phyloP scores from a whole-genome alignment of 306 rosid genomes.

The Arachis stenosperma region DNA sequence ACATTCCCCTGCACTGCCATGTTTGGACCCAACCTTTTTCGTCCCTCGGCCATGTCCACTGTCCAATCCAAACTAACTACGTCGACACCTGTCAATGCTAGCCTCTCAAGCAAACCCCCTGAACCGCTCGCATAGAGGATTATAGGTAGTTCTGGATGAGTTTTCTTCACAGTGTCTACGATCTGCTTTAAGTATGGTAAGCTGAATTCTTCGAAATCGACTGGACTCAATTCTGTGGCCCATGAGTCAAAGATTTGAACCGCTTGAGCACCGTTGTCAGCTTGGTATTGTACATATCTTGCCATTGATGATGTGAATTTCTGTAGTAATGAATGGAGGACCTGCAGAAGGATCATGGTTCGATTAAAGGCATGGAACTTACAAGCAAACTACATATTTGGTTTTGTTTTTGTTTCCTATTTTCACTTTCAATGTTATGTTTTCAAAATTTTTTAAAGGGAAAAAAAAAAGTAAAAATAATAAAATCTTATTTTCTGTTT shows the following conservation, averaged over 20 bases:
- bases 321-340: slow-evolving; percentile 82
- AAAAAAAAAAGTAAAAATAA: too few relatives aligned
- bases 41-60: slow-evolving; percentile 95
- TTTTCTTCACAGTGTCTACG: slow-evolving; percentile 74
- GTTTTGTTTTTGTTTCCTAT: background rate
- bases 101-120: slow-evolving; percentile 92
- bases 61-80: slow-evolving; percentile 99
- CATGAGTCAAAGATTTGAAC: slow-evolving; percentile 94
- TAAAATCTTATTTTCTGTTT: too few relatives aligned
- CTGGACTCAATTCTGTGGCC: slow-evolving; percentile 89
- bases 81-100: slow-evolving; percentile 85
- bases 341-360: slow-evolving; percentile 48
- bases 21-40: slow-evolving; percentile 76
- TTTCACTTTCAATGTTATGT: background rate
- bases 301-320: slow-evolving; percentile 89
- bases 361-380: background rate
- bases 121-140: slow-evolving; percentile 98
- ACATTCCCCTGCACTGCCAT: slow-evolving; percentile 95
- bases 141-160: slow-evolving; percentile 85
- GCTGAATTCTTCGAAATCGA: slow-evolving; percentile 93
- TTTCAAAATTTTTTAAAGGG: too few relatives aligned
- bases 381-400: background rate
- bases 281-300: slow-evolving; percentile 84
- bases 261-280: slow-evolving; percentile 94
- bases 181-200: slow-evolving; percentile 94